These are phyloP conservation scores for Endocalyx cinctus DNA, from an alignment of 2,329 filamentous ascomycete genomes.

Conservation along the genomic window DNA sequence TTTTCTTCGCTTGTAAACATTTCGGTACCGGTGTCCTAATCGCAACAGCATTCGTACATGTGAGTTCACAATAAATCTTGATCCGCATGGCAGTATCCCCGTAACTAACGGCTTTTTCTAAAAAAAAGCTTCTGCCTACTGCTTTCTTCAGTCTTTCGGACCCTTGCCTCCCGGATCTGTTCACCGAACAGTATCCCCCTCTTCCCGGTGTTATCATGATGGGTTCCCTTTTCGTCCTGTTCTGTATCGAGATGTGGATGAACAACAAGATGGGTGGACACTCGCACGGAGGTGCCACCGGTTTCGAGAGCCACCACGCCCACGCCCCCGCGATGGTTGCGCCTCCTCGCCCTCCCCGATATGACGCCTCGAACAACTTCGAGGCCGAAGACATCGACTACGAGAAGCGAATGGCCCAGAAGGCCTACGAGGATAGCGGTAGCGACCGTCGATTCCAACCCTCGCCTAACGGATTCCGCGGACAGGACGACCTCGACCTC, in stretches of 20 bases:
- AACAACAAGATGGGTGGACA: conserved; percentile 56
- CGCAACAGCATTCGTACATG: conserved; percentile 69
- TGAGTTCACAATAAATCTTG: conserved; percentile 25
- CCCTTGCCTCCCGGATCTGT: conserved; percentile 55
- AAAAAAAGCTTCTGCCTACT: conserved; percentile 56
- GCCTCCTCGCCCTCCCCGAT: conserved; percentile 27
- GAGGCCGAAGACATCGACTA: conserved; percentile 31
- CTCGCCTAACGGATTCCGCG: conserved; percentile 13
- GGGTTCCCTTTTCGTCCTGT: conserved; percentile 55
- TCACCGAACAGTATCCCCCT: conserved; percentile 55
- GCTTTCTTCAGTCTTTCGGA: conserved; percentile 50
- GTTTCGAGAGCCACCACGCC: conserved; percentile 25
- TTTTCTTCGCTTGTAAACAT: conserved; percentile 61
- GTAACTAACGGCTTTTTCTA: too few relatives aligned
- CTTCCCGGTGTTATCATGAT: conserved; percentile 64
- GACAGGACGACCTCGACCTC: conserved; percentile 20
- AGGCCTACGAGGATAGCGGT: conserved; percentile 35
- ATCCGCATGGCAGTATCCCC: conserved; percentile 1
- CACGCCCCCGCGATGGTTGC: conserved; percentile 6
- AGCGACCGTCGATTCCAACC: too few relatives aligned
- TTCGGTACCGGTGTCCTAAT: conserved; percentile 69
- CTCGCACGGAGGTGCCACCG: conserved; percentile 53
- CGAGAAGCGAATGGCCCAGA: conserved; percentile 38
- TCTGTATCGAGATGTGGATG: conserved; percentile 59
- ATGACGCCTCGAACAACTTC: conserved; percentile 24